A percentile compares a stretch with the other conserved stretches of the same genome.
These are phyloP conservation scores for Galium porrigens DNA, from an alignment of 305 asterid genomes.

Conservation along the genomic window DNA sequence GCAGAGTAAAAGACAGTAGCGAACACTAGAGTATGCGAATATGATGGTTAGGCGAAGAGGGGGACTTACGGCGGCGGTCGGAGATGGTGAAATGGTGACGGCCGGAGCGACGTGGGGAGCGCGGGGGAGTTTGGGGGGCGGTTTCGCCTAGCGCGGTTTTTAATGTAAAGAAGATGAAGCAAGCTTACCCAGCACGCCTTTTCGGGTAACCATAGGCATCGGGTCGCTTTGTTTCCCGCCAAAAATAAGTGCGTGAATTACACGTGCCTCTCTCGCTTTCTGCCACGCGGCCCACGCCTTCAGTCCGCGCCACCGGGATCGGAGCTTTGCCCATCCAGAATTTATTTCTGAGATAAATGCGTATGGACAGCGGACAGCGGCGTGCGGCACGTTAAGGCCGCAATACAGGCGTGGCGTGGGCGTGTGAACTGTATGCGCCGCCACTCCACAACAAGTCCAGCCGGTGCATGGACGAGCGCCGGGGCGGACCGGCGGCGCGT, in stretches of 20 bases:
- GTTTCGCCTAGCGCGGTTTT: not conserved
- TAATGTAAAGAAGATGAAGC: not conserved
- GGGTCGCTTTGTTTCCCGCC: conserved; percentile 14
- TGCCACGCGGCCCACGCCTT: not conserved
- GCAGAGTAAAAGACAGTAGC: not conserved
- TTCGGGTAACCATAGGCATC: not conserved
- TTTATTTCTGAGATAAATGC: too few species aligned
- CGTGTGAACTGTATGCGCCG: too few species aligned
- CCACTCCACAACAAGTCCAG: too few species aligned
- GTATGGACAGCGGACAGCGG: too few species aligned
- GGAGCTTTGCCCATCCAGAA: too few species aligned
- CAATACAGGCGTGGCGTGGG: too few species aligned
- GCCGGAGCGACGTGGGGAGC: not conserved
- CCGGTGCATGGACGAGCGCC: too few species aligned
- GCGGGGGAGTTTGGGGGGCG: not conserved
- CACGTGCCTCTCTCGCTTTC: not conserved
- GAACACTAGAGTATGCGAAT: not conserved
- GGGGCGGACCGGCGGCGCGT: too few species aligned
- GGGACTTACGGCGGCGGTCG: not conserved
- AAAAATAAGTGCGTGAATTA: not conserved
- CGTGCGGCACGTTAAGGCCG: too few species aligned
- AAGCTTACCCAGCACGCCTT: conserved; percentile 10
- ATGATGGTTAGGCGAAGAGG: not conserved
- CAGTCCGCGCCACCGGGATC: not conserved
- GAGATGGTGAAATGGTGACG: not conserved